Evolutionary conservation across 805 yeast species (phyloP).

Genomic region (Candida silvicultrix): DNA sequence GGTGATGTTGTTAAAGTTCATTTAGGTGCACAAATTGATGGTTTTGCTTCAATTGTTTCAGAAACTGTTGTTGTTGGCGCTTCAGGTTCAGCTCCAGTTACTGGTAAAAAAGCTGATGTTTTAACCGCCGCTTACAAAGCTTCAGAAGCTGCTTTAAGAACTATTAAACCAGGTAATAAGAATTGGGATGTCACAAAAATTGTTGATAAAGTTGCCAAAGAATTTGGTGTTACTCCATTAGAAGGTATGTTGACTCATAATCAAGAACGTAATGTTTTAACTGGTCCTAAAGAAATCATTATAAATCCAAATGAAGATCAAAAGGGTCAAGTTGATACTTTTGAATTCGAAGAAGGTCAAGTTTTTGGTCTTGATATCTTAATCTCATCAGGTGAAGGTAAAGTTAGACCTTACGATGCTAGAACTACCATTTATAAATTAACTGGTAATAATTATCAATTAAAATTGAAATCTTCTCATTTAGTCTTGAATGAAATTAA

Average conservation of each 20-base stretch:
- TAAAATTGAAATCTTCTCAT: slow-evolving; percentile 68
- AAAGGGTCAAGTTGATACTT: slow-evolving; percentile 54
- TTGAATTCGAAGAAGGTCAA: slow-evolving; percentile 66
- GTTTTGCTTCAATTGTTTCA: slow-evolving; percentile 63
- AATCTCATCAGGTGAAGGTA: slow-evolving; percentile 59
- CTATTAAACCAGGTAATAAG: slow-evolving; percentile 58
- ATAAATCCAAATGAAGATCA: slow-evolving; percentile 68
- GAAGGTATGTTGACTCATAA: slow-evolving; percentile 76
- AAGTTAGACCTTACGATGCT: slow-evolving; percentile 51
- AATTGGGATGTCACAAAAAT: slow-evolving; percentile 71
- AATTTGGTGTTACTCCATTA: slow-evolving; percentile 52
- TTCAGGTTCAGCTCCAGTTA: slow-evolving; percentile 28
- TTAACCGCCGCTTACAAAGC: slow-evolving; percentile 70
- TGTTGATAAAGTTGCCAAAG: slow-evolving; percentile 56
- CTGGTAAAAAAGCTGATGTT: slow-evolving; percentile 61
- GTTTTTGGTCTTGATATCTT: slow-evolving; percentile 74
- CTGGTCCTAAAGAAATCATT: slow-evolving; percentile 72
- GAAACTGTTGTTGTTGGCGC: slow-evolving; percentile 65
- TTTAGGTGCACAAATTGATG: slow-evolving; percentile 74
- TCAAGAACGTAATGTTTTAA: slow-evolving; percentile 59
- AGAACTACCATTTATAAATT: slow-evolving; percentile 68
- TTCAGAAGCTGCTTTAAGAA: slow-evolving; percentile 72
- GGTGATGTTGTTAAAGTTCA: slow-evolving; percentile 71
- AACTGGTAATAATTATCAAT: slow-evolving; percentile 60
- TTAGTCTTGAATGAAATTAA: slow-evolving; percentile 60